These are phyloP conservation scores for Trametes pubescens DNA, from an alignment of 1,284 basidiomycete species.

Conservation along the genomic window DNA sequence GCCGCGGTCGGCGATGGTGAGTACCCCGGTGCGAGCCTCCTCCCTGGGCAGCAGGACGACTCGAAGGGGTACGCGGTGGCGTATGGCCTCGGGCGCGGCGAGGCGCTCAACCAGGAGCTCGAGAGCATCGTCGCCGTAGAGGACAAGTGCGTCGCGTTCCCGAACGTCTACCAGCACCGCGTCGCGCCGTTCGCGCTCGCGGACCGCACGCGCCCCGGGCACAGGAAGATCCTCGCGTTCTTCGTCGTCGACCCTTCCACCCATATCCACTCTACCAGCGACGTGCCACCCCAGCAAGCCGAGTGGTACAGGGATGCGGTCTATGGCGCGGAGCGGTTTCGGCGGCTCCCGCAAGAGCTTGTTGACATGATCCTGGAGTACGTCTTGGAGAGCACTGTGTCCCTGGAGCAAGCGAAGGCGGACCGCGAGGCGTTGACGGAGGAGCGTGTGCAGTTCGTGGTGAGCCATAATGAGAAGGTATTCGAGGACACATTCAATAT, in stretches of 20 bases:
- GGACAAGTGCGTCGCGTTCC: constrained; percentile 41
- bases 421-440: constrained; percentile 27
- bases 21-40: not conserved
- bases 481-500: constrained; percentile 13
- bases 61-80: constrained; percentile 1
- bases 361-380: constrained; percentile 5
- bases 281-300: constrained; percentile 32
- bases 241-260: constrained; percentile 45
- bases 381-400: not conserved
- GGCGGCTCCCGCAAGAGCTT: constrained; percentile 20
- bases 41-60: constrained; percentile 14
- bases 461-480: not conserved
- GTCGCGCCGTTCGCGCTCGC: constrained; percentile 42
- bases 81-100: constrained; percentile 12
- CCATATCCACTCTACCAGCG: constrained; percentile 28
- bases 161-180: constrained; percentile 47
- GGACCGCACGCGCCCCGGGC: constrained; percentile 41
- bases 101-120: constrained; percentile 29
- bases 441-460: constrained; percentile 7
- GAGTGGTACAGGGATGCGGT: constrained; percentile 29
- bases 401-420: constrained; percentile 3
- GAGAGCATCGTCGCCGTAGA: constrained; percentile 35
- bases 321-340: not conserved
- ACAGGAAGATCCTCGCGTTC: constrained; percentile 45
- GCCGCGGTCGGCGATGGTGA: constrained; percentile 12